Evolutionary conservation across 495 filamentous ascomycete genomes (phyloP).

Genomic region (Lophiostoma macrostomum): DNA sequence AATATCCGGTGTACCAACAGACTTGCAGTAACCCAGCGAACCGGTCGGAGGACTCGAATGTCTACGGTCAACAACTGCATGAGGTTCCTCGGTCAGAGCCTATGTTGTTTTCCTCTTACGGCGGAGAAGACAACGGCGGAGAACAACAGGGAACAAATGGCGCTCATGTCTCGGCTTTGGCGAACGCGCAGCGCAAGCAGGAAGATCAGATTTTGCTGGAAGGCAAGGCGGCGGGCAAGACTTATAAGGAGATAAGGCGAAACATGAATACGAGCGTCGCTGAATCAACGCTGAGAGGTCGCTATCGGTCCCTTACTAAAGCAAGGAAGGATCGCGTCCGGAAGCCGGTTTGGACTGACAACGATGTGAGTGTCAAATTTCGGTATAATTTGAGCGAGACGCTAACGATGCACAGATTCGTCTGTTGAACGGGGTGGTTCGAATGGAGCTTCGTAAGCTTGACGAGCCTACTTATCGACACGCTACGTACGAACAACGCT

Average conservation of each 20-base stretch:
- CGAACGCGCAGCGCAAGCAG: constrained; percentile 8
- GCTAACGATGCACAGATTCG: constrained; percentile 25
- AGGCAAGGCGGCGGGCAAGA: constrained; percentile 61
- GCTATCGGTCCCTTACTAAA: constrained; percentile 78
- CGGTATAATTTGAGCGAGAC: background rate
- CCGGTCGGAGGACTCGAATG: too few relatives aligned
- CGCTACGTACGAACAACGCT: constrained; percentile 20
- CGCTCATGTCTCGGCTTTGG: background rate
- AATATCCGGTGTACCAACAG: too few relatives aligned
- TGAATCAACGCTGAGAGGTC: constrained; percentile 82
- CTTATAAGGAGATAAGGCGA: constrained; percentile 75
- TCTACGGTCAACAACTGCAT: too few relatives aligned
- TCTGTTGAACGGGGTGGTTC: constrained; percentile 11
- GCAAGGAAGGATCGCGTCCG: constrained; percentile 67
- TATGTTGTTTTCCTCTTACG: too few relatives aligned
- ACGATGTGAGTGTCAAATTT: constrained; percentile 63
- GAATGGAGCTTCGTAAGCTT: constrained; percentile 11
- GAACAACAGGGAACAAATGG: background rate
- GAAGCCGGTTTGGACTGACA: constrained; percentile 71
- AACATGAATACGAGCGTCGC: constrained; percentile 68
- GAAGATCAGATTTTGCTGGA: constrained; percentile 62
- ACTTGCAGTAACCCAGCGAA: too few relatives aligned
- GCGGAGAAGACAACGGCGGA: too few relatives aligned
- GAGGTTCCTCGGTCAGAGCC: too few relatives aligned
- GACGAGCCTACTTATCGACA: constrained; percentile 13